These are phyloP conservation scores for Lentinula sp. DNA, from an alignment of 768 basidiomycete species.

Conservation along the genomic window DNA sequence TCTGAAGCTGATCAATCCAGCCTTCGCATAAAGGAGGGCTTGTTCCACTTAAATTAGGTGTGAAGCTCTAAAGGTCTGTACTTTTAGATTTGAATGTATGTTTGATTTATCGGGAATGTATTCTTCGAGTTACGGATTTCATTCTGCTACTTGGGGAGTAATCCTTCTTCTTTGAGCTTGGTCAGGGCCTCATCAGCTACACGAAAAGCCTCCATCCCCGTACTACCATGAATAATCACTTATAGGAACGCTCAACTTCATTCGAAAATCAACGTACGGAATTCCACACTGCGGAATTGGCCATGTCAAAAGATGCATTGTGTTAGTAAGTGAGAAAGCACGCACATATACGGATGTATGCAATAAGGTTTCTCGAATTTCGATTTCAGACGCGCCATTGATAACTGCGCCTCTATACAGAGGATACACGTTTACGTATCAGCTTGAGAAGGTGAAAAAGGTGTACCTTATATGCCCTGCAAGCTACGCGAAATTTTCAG, in stretches of 20 bases:
- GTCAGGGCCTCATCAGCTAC: conserved; percentile 31
- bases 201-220: conserved; percentile 35
- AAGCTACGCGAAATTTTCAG: conserved; percentile 17
- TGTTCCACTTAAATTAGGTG: not conserved
- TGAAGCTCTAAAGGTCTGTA: not conserved
- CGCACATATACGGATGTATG: conserved; percentile 31
- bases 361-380: conserved; percentile 37
- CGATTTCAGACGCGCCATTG: conserved; percentile 36
- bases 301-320: not conserved
- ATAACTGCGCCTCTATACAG: conserved; percentile 31
- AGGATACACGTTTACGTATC: not conserved
- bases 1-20: conserved; percentile 6
- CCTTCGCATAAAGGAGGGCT: not conserved
- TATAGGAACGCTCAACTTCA: not conserved
- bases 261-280: conserved; percentile 13
- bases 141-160: conserved; percentile 11
- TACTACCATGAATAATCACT: conserved; percentile 6
- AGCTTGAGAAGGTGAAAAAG: not conserved
- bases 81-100: not conserved
- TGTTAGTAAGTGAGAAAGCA: not conserved
- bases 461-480: conserved; percentile 28
- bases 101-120: not conserved
- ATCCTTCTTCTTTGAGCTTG: conserved; percentile 31
- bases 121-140: not conserved
- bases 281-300: conserved; percentile 21